Conservation (phyloP, 345 rosid genomes). For the Syzygium oleosum region DNA sequence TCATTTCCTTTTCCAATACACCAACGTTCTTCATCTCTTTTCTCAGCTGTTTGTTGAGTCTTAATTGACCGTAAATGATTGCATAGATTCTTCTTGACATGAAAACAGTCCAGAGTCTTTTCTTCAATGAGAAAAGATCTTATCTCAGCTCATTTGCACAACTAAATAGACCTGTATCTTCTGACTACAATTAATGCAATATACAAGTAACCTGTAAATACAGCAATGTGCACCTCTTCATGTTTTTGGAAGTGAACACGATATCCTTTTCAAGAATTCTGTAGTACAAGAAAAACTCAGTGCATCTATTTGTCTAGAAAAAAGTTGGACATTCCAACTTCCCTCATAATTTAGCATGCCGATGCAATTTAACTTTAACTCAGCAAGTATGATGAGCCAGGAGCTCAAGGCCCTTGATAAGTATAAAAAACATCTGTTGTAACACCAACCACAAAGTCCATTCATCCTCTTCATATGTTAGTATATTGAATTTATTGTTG, state of each 20-base stretch:
- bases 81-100: not conserved
- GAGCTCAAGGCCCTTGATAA: not conserved
- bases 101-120: no score
- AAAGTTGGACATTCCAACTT: not conserved
- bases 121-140: not conserved
- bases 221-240: accelerated
- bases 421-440: not conserved
- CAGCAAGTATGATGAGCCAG: not conserved
- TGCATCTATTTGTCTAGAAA: not conserved
- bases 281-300: not conserved
- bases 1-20: not conserved
- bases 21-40: not conserved
- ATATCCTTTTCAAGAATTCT: not conserved
- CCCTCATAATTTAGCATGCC: not conserved
- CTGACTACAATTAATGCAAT: not conserved
- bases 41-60: not conserved
- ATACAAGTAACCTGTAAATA: not conserved
- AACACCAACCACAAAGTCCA: not conserved
- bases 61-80: not conserved
- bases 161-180: not conserved
- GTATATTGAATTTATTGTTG: not conserved
- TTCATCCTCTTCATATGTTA: not conserved
- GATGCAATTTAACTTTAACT: not conserved
- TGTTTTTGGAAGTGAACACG: accelerated
- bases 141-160: not conserved